phyloP scores from a whole-genome alignment of 2,329 filamentous ascomycete species.

The Aureobasidium leucospermi region DNA sequence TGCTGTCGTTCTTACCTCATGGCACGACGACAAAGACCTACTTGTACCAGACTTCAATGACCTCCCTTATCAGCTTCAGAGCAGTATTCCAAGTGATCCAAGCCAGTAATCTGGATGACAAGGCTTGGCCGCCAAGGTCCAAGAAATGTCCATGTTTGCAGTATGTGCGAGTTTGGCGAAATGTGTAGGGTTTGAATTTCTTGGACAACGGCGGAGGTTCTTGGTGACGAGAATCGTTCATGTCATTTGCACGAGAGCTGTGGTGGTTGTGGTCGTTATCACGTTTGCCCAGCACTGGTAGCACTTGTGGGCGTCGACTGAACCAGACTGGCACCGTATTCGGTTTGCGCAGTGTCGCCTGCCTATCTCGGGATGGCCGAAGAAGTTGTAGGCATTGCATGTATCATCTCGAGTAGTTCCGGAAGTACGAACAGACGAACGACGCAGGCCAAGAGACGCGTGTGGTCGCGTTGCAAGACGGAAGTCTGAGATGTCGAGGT shows the following conservation, averaged over 20 bases:
- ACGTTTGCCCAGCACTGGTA: background rate
- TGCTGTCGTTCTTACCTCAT: background rate
- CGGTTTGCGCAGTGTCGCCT: background rate
- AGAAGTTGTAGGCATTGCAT: no score
- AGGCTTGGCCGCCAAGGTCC: conserved; percentile 10
- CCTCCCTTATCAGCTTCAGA: background rate
- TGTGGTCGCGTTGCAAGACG: no score
- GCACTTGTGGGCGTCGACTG: background rate
- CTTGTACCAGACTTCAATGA: background rate
- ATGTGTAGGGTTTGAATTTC: background rate
- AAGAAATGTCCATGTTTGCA: background rate
- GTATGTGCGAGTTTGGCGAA: background rate
- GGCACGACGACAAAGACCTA: background rate
- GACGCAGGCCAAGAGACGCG: no score
- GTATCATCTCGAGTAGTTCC: no score
- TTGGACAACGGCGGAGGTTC: background rate
- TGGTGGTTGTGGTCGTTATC: background rate
- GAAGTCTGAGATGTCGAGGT: no score
- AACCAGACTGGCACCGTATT: background rate
- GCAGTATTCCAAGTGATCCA: background rate
- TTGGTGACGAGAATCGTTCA: background rate
- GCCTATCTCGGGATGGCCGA: background rate
- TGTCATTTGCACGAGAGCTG: background rate
- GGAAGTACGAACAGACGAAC: no score
- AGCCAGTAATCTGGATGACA: background rate